Evolutionary conservation across 768 basidiomycete species (phyloP).

Genomic region (Rhodotorula graminis): DNA sequence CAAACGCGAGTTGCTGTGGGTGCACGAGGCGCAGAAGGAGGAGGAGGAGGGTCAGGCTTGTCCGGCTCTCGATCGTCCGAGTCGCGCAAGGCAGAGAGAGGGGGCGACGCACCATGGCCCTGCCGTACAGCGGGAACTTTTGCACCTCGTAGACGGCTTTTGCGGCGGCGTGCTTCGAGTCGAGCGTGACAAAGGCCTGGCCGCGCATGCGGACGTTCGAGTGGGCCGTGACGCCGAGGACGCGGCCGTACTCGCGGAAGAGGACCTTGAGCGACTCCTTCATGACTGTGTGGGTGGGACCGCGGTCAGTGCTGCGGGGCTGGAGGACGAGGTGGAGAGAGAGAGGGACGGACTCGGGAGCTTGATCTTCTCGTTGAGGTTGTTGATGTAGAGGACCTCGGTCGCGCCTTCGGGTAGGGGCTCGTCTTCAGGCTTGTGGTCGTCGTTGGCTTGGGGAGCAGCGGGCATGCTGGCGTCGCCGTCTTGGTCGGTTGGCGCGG

Average conservation of each 20-base stretch:
- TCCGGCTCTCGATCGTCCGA: too few relatives aligned
- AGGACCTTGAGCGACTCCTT: slow-evolving; percentile 80
- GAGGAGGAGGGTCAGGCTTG: slow-evolving; percentile 9
- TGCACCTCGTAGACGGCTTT: slow-evolving; percentile 88
- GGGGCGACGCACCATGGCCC: slow-evolving; percentile 72
- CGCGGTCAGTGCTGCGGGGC: neutral
- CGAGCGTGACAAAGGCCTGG: slow-evolving; percentile 94
- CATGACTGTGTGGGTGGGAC: slow-evolving; percentile 56
- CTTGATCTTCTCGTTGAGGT: slow-evolving; percentile 51
- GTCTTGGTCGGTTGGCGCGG: neutral
- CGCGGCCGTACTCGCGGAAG: slow-evolving; percentile 88
- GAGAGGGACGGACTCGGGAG: slow-evolving; percentile 44
- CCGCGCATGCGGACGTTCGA: slow-evolving; percentile 93
- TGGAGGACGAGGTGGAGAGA: neutral
- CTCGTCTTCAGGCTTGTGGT: neutral
- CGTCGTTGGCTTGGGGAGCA: slow-evolving; percentile 4
- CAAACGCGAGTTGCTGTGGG: slow-evolving; percentile 89
- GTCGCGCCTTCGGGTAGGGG: slow-evolving; percentile 19
- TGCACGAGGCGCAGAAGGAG: neutral
- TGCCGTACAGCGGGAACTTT: slow-evolving; percentile 90
- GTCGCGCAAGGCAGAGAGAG: neutral
- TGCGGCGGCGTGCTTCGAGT: slow-evolving; percentile 70
- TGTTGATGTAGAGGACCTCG: slow-evolving; percentile 49
- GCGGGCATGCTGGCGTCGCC: slow-evolving; percentile 17
- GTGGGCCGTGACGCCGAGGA: slow-evolving; percentile 93